Base-by-base conservation (phyloP, 2,329 filamentous ascomycete genomes). In the Neonectria neomacrospora region DNA sequence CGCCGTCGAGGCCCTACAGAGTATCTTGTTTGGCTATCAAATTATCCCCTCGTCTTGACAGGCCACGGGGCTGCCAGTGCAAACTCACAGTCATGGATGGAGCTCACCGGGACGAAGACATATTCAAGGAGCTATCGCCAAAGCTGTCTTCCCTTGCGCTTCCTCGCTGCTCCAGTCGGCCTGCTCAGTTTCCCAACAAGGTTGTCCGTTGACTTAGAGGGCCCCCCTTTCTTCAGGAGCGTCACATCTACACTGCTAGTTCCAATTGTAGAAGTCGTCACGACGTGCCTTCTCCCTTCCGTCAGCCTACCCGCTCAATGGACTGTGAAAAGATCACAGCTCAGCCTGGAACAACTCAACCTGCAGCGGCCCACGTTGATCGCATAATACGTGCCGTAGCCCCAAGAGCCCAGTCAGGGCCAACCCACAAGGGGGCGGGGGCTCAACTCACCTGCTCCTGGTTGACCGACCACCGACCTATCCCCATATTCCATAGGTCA, bases 351-450 rank as follows among this genome's bases (percentile, higher is more conserved):
- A 64, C 60, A 65, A 23, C 56, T 60, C 62, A 61, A 20, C 65
- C 56, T 63, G 68, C 67, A 64, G 64, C 68, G 64, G 63, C 58
- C 60, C 56, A 47, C 42, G 61, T 54, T 64, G 63, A 65, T 70
- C 67, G 65, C 63, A 54, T 54, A 32, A 53, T 52, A 54, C 32
- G 22, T 58, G 26, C 30, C 51, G 39, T 39, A 30, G 53, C 18
- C 59, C 52, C 53, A n/a, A 20, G 28, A 50, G 28, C 34, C 52
- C 26, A 23, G 26, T 34, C 18, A 30, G 22, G 20, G 54, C 54
- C 37, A 41, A 41, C n/a, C n/a, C 7, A n/a, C 37, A 32, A 10
- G 42, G 42, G 48, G 54, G n/a, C 37, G 48, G 53, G n/a, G 39
- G 48, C 45, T 52, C 42, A 30, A 55, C 54, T 62, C 41, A 30